Evolutionary conservation across 495 filamentous ascomycete species (phyloP).

Genomic region (Penicillium soppii): DNA sequence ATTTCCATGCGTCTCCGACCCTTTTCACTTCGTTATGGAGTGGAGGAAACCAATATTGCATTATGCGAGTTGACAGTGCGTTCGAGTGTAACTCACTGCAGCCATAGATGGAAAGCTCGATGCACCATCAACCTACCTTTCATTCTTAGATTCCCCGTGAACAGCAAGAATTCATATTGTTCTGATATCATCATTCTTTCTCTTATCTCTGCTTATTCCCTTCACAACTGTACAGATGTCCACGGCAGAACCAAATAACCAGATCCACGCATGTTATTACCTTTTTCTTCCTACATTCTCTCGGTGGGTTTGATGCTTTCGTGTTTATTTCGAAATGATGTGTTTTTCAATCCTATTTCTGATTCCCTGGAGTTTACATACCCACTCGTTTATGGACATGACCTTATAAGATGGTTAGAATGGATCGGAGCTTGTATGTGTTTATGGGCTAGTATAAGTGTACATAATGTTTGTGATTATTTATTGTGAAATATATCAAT

Average conservation of each 20-base stretch:
- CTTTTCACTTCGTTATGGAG: not conserved
- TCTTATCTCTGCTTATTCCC: not conserved
- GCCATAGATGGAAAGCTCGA: conserved; percentile 9
- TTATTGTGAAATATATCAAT: not conserved
- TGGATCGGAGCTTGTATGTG: conserved; percentile 2
- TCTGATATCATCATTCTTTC: conserved; percentile 6
- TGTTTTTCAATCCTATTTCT: not conserved
- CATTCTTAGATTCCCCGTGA: conserved; percentile 31
- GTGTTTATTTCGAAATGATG: not conserved
- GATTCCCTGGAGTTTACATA: conserved; percentile 8
- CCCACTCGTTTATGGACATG: conserved; percentile 8
- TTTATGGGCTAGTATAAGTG: not conserved
- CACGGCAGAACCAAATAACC: not conserved
- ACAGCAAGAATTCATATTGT: conserved; percentile 21
- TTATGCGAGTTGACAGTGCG: not conserved
- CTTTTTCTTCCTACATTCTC: not conserved
- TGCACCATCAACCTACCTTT: conserved; percentile 11
- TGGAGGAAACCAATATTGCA: conserved; percentile 1
- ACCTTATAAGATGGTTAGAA: conserved; percentile 4
- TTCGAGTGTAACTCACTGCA: conserved; percentile 9
- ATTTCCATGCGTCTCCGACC: not conserved
- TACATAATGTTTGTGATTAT: conserved; percentile 3
- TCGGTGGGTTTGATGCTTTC: not conserved
- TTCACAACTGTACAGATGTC: conserved; percentile 6
- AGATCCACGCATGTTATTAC: not conserved